Conservation (phyloP, 768 basidiomycete species). For the Flagelloscypha sp. region DNA sequence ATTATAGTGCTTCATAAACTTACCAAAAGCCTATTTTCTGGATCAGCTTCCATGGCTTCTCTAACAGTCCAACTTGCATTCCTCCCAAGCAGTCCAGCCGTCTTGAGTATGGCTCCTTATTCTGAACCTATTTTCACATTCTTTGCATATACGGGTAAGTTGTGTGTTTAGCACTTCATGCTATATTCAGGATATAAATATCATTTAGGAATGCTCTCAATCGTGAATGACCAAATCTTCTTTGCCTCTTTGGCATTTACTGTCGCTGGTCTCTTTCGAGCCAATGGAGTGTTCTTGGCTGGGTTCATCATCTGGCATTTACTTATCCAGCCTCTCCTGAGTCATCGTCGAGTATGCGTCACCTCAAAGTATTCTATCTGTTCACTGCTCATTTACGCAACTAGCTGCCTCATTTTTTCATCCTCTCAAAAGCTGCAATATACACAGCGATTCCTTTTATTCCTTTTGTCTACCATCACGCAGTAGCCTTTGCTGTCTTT, state of each 20-base stretch:
- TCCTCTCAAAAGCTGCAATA: conserved; percentile 18
- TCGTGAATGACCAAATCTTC: conserved; percentile 41
- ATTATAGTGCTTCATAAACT: too few relatives aligned
- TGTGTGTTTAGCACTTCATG: conserved; percentile 5
- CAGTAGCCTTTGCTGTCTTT: conserved; percentile 55
- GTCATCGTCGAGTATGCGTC: conserved; percentile 24
- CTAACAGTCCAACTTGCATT: conserved; percentile 62
- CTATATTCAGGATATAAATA: not conserved
- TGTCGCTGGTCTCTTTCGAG: conserved; percentile 58
- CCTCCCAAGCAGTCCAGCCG: conserved; percentile 73
- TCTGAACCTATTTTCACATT: conserved; percentile 83
- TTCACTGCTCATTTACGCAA: not conserved
- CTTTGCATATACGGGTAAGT: conserved; percentile 63
- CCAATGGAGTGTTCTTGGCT: conserved; percentile 69
- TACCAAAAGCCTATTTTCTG: conserved; percentile 19
- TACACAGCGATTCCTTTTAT: conserved; percentile 40
- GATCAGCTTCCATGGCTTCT: conserved; percentile 49
- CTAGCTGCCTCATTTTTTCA: not conserved
- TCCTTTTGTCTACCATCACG: conserved; percentile 72
- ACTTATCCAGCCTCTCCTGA: conserved; percentile 45
- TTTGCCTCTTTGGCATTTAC: conserved; percentile 54
- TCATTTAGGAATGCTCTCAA: conserved; percentile 50
- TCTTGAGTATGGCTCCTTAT: conserved; percentile 64
- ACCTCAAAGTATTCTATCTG: conserved; percentile 12
- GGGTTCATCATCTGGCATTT: conserved; percentile 76